phyloP scores from a whole-genome alignment of 495 filamentous ascomycete species.

The Neurospora sp. region DNA sequence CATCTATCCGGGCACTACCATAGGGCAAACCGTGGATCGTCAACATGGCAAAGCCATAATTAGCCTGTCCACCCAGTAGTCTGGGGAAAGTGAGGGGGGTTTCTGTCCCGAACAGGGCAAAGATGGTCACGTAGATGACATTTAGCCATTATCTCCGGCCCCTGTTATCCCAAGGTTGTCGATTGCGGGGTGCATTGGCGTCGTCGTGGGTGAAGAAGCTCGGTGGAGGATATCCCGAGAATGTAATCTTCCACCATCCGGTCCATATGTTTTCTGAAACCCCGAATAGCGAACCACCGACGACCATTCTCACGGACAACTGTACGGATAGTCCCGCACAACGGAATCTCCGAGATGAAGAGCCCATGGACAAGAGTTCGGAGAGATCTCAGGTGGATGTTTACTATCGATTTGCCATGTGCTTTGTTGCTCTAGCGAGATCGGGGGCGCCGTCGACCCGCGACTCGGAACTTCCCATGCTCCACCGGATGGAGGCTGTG shows the following conservation, averaged over 20 bases:
- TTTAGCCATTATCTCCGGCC: slow-evolving; percentile 6
- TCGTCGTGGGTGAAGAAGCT: neutral
- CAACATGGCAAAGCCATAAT: neutral
- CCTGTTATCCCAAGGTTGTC: neutral
- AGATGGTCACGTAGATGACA: neutral
- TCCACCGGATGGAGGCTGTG: neutral
- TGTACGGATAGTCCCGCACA: neutral
- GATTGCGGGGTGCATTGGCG: slow-evolving; percentile 7
- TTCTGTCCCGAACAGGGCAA: slow-evolving; percentile 4
- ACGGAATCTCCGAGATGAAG: neutral
- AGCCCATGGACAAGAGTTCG: neutral
- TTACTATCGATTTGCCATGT: neutral
- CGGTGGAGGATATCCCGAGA: slow-evolving; percentile 10
- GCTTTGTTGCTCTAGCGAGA: neutral
- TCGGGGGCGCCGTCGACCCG: neutral
- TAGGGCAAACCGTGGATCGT: neutral
- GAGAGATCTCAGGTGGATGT: too few species aligned
- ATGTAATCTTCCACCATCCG: neutral
- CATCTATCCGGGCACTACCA: neutral
- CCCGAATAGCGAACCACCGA: neutral
- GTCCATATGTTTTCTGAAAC: neutral
- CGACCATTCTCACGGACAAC: neutral
- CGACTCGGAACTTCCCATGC: neutral
- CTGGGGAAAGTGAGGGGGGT: neutral
- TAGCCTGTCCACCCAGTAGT: neutral